Conservation (phyloP, 1,139 yeast genomes). For the Taiozyma sp. region DNA sequence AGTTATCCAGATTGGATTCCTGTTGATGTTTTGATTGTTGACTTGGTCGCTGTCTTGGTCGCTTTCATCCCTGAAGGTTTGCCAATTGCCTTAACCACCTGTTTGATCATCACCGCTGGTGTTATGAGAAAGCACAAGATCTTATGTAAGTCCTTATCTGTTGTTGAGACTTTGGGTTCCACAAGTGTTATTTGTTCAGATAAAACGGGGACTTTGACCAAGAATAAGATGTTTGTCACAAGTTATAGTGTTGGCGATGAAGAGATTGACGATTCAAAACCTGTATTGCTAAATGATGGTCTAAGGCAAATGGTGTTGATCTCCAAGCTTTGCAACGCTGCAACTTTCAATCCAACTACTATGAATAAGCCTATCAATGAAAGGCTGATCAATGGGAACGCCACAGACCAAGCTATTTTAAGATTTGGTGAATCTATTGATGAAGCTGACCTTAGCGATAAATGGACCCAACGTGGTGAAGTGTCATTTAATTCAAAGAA, state of each 20-base stretch:
- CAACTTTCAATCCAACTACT: slow-evolving; percentile 26
- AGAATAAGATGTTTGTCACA: slow-evolving; percentile 45
- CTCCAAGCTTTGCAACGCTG: slow-evolving; percentile 40
- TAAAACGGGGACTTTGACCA: slow-evolving; percentile 51
- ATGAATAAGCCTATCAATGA: slow-evolving; percentile 19
- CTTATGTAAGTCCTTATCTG: slow-evolving; percentile 40
- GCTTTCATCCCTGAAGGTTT: slow-evolving; percentile 54
- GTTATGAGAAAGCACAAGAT: slow-evolving; percentile 43
- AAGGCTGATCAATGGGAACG: slow-evolving; percentile 38
- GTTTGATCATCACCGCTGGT: slow-evolving; percentile 45
- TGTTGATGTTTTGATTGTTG: slow-evolving; percentile 35
- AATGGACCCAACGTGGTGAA: slow-evolving; percentile 30
- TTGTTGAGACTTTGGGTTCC: slow-evolving; percentile 48
- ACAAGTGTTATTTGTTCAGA: slow-evolving; percentile 49
- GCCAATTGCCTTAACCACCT: slow-evolving; percentile 50
- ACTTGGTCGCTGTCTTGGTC: slow-evolving; percentile 38
- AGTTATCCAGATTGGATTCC: slow-evolving; percentile 40
- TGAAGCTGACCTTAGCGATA: slow-evolving; percentile 5
- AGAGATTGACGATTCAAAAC: slow-evolving; percentile 13
- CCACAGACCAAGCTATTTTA: slow-evolving; percentile 44
- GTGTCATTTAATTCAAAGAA: slow-evolving; percentile 44
- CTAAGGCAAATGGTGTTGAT: slow-evolving; percentile 23
- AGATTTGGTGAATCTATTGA: slow-evolving; percentile 31
- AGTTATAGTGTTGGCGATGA: slow-evolving; percentile 20
- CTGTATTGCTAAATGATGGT: background rate